Percentiles rank a stretch among this genome's conserved stretches.
Conservation (phyloP, 805 yeast species). For the Kazachstania psychrophila region DNA sequence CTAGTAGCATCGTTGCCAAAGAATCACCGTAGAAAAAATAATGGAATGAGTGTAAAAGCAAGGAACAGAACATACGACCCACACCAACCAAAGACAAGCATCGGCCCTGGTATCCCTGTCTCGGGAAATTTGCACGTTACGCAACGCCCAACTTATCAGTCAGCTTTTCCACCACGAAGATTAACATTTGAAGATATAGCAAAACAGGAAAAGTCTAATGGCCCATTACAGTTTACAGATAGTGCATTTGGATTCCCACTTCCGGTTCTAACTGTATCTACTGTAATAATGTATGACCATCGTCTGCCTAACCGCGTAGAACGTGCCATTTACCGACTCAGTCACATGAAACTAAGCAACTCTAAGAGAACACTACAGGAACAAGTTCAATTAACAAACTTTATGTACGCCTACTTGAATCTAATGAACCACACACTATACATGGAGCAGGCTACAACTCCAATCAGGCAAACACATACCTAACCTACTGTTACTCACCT, state of each 20-base stretch:
- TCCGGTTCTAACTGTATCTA: constrained; percentile 70
- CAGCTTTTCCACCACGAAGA: no score
- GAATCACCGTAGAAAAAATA: no score
- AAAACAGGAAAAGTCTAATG: constrained; percentile 39
- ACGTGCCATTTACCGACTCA: constrained; percentile 83
- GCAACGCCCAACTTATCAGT: no score
- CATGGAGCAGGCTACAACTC: constrained; percentile 48
- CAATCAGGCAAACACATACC: no score
- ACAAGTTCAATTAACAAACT: constrained; percentile 85
- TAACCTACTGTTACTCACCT: no score
- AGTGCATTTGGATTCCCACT: constrained; percentile 82
- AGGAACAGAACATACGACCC: no score
- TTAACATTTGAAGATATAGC: constrained; percentile 30
- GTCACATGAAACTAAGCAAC: constrained; percentile 88
- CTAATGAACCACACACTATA: constrained; percentile 85
- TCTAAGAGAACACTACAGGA: constrained; percentile 83
- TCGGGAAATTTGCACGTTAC: no score
- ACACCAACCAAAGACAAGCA: no score
- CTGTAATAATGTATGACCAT: constrained; percentile 69
- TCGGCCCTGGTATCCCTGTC: no score
- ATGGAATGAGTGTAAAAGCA: no score
- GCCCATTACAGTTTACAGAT: constrained; percentile 53
- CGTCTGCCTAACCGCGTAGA: constrained; percentile 92
- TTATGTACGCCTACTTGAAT: constrained; percentile 94
- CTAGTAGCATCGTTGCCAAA: no score